Base-by-base conservation (phyloP, 805 yeast species). In the Nakazawaea wyomingensis region DNA sequence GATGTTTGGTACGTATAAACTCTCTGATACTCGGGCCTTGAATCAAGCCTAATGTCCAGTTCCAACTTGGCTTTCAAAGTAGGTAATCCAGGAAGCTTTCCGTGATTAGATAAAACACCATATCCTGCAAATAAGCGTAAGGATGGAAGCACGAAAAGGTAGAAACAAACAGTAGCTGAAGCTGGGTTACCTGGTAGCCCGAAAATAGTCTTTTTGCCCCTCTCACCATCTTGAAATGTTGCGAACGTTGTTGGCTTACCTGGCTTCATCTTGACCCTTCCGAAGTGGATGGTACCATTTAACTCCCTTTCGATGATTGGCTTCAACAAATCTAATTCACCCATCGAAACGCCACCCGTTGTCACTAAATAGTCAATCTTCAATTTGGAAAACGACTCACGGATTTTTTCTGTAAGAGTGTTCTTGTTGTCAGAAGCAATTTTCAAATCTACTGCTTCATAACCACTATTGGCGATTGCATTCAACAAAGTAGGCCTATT, bases 331-430 rank as follows among this genome's bases (percentile, higher is more conserved):
- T 75, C 81, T 27, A 65, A 47, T 50, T 75, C 81, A 2, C 81
- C 81, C 81, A 75, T 75, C 1, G 81, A 75, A 2, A 75, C 81
- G 19, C 81, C 81, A 2, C 81, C 81, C 1, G 76, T 68, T 2
- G 80, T 74, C 29, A 75, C 60, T 29, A 75, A 49, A 29, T 66
- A 66, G 44, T 75, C 80, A 11, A 68, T 54, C 9, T 51, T 49
- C 4, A 48, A 27, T 2, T 45, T 32, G 4, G 49, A 45, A 19
- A 69, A 54, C 0, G 67, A 65, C 0, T 41, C 37, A 1, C 37
- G 20, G 5, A 72, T 50, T 9, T 43, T 37, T 3, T 39, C 37
- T 16, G 49, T 57, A 4, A 74, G 52, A 0, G 52, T 44, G 1
- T 42, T 51, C 9, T 62, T 50, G 10, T 55, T 55, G 49, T 78